Base-by-base conservation (phyloP, 768 basidiomycete species). In the Suillus occidentalis region DNA sequence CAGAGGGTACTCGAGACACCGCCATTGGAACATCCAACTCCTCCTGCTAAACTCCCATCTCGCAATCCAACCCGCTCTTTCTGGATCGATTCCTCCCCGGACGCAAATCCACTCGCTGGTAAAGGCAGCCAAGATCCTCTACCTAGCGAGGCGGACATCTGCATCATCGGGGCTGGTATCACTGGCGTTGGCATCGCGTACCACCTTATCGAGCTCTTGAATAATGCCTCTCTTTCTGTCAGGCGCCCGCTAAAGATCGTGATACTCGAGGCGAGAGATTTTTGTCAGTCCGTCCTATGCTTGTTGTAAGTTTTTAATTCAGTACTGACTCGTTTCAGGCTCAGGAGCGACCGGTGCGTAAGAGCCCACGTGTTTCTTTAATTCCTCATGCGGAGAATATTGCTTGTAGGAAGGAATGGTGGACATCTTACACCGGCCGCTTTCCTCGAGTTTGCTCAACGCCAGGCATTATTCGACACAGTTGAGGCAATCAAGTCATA, bases 241-340 rank as follows among this genome's bases (percentile, higher is more conserved):
- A 62, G 66, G 40, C 68, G 68, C 47, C 70, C 80, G 20, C 66
- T 85, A 52, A 86, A 78, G 37, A 81, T 89, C 0, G 86, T 88
- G 20, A 79, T 96, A 14, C 74, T 97, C 10, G 95, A 97, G 72
- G 95, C 94, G 5, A 80, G 95, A 69, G 89, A 93, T 71, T 90
- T 95, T 75, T 91, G 94, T 94, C 28, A 77, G 91, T 81, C 25
- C 37, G 34, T 20, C 37, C 7, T 8, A 22, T 37, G 56, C 36
- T 45, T 10, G 37, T 22, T 6, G 31, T 13, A 12, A 14, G 55
- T 64, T 7, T 64, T 64, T 34, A 50, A 16, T 61, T 16, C 20
- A 7, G 22, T 14, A 39, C 63, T 68, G 40, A 65, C 25, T 14
- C 20, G 6, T 43, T 36, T 59, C 40, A 89, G 89, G 89, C 75